Percentiles rank a stretch among this genome's conserved stretches.
phyloP scores from a whole-genome alignment of 169 alveolate genomes.

The Plasmodium relictum region DNA sequence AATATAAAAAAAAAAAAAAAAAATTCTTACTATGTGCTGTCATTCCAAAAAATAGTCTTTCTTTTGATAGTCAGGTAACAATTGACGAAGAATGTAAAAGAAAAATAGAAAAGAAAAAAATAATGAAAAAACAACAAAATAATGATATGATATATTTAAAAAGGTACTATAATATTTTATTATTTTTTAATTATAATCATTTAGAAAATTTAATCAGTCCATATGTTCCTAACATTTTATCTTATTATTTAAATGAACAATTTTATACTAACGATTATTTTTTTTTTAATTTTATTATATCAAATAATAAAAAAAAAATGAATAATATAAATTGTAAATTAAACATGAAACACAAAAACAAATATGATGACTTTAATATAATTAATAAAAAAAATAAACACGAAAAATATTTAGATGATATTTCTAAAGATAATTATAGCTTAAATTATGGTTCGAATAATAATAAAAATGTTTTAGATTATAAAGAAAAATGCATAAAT shows the following conservation, averaged over 20 bases:
- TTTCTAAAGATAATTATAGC: too few relatives aligned
- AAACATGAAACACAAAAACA: background rate
- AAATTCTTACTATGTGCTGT: background rate
- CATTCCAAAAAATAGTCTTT: background rate
- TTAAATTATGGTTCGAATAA: too few relatives aligned
- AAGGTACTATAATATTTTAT: conserved; percentile 38
- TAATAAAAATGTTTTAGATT: too few relatives aligned
- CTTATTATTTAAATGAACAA: conserved; percentile 29
- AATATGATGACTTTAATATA: too few relatives aligned
- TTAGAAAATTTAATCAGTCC: conserved; percentile 52
- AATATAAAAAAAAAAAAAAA: background rate
- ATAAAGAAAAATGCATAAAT: too few relatives aligned
- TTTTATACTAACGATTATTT: conserved; percentile 32
- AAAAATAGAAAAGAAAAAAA: background rate
- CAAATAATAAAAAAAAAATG: background rate
- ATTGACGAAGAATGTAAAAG: conserved; percentile 9
- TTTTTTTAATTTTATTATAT: background rate
- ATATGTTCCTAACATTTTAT: conserved; percentile 48
- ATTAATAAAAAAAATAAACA: too few relatives aligned
- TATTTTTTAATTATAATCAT: conserved; percentile 52
- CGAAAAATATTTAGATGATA: too few relatives aligned
- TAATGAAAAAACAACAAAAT: conserved; percentile 5
- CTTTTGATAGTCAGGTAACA: background rate
- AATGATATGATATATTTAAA: conserved; percentile 56
- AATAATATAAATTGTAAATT: background rate